Conservation (phyloP, 139 green algal species). For the Micromonas commoda region DNA sequence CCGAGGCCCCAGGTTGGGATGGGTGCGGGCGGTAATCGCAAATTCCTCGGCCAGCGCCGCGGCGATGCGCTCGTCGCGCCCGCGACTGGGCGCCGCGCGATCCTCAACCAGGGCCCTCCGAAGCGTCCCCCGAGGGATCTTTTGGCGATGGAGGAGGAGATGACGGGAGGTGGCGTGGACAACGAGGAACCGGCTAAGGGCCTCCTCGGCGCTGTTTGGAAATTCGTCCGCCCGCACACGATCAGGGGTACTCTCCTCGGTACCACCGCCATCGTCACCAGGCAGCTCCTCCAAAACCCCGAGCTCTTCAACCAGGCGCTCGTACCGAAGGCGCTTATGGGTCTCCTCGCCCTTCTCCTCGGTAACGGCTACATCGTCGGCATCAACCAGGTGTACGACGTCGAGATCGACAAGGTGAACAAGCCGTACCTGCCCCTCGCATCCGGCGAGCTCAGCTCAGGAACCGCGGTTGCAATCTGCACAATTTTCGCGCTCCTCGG, state of each 20-base stretch:
- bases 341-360: conserved; percentile 60
- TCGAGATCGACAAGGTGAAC: conserved; percentile 92
- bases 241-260: conserved; percentile 87
- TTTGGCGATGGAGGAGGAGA: too few species aligned
- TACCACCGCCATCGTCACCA: conserved; percentile 63
- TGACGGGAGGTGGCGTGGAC: neutral
- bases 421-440: conserved; percentile 97
- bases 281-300: conserved; percentile 37
- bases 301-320: conserved; percentile 82
- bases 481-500: conserved; percentile 60
- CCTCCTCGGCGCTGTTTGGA: conserved; percentile 82
- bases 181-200: neutral
- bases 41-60: too few species aligned
- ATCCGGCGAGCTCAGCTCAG: conserved; percentile 55
- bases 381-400: conserved; percentile 98
- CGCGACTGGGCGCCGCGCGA: too few species aligned
- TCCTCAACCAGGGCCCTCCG: too few species aligned
- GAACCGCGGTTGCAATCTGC: conserved; percentile 47
- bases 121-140: too few species aligned
- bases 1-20: too few species aligned
- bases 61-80: too few species aligned
- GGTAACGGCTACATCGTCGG: conserved; percentile 99
- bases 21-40: too few species aligned
- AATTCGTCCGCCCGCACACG: conserved; percentile 95
- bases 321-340: conserved; percentile 72